These are phyloP conservation scores for Tetramitus jugosus DNA, from an alignment of 208 protist species.

Conservation along the genomic window DNA sequence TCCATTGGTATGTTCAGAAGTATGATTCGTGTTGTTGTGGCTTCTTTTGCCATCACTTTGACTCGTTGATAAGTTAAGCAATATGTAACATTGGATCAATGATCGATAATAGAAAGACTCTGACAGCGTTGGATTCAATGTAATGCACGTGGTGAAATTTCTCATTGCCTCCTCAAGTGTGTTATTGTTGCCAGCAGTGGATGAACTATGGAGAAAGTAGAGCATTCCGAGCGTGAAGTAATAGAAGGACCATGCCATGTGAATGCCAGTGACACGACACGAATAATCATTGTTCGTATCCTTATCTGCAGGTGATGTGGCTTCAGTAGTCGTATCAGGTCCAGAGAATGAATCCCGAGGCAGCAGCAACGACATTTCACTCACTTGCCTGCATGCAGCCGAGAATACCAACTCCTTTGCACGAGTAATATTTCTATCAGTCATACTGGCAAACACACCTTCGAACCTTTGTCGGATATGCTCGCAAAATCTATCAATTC, in stretches of 20 bases:
- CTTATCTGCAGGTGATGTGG: too few relatives aligned
- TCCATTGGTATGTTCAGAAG: neutral
- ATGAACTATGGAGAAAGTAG: neutral
- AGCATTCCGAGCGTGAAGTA: neutral
- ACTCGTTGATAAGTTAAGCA: neutral
- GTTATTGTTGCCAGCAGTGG: neutral
- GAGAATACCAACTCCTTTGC: too few relatives aligned
- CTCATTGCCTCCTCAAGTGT: neutral
- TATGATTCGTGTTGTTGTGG: neutral
- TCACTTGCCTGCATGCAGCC: too few relatives aligned
- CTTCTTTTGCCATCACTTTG: neutral
- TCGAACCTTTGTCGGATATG: too few relatives aligned
- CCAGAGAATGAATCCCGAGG: too few relatives aligned
- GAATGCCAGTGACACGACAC: neutral
- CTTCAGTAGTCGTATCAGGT: too few relatives aligned
- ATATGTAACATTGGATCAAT: neutral
- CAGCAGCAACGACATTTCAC: too few relatives aligned
- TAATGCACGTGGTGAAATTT: neutral
- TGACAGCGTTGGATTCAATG: conserved; percentile 5
- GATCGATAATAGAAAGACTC: conserved; percentile 1
- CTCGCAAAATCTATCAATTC: neutral
- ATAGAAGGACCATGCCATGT: conserved; percentile 1
- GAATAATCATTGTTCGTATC: neutral
- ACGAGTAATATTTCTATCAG: too few relatives aligned
- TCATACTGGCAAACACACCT: too few relatives aligned